Base-by-base conservation (phyloP, 208 protist species). In the Angomonas desouzai region DNA sequence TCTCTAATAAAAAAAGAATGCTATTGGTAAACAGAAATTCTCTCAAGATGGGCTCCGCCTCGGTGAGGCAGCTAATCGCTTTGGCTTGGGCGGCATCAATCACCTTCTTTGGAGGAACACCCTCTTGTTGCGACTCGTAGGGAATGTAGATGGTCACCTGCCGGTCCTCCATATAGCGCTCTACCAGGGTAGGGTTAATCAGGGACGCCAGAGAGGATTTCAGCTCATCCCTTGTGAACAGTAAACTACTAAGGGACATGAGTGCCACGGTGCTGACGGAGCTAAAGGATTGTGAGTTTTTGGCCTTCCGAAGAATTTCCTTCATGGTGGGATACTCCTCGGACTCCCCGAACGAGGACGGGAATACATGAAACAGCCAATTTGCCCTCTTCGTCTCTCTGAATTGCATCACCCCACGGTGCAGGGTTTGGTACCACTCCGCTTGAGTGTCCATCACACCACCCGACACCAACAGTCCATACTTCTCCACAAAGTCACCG, bases 291-390 rank as follows among this genome's bases (percentile, higher is more conserved):
- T 34, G 18, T n/a, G 57, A 13, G 28, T 66, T 43, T 0, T 63
- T 66, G 2, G 55, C 40, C 9, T 49, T 64, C n/a, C 34, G 56
- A 48, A 79, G 48, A 32, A 79, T 48, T 48, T 72, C 66, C 43
- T 45, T 48, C 65, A 79, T 75, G 55, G 68, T 70, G n/a, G 74
- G 74, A 27, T 69, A 65, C 49, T 59, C 66, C 55, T 62, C 58
- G 16, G 47, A 45, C 22, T 70, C 68, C 20, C 56, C 11, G 6
- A 61, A 55, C 1, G 63, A 55, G 9, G 77, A 73, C 0, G 77
- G 77, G 48, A 79, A 83, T 16, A 79, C 67, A 45, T 80, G 58
- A 38, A 83, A 83, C 23, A 83, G 65, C 72, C 73, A 83, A 27
- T 70, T 79, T 45, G 59, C 56, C 9, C 77, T 72, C 22, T 76